Percentiles rank a stretch among this genome's conserved stretches.
Conservation (phyloP, 2,329 filamentous ascomycete genomes). For the Apiospora phragmitis region DNA sequence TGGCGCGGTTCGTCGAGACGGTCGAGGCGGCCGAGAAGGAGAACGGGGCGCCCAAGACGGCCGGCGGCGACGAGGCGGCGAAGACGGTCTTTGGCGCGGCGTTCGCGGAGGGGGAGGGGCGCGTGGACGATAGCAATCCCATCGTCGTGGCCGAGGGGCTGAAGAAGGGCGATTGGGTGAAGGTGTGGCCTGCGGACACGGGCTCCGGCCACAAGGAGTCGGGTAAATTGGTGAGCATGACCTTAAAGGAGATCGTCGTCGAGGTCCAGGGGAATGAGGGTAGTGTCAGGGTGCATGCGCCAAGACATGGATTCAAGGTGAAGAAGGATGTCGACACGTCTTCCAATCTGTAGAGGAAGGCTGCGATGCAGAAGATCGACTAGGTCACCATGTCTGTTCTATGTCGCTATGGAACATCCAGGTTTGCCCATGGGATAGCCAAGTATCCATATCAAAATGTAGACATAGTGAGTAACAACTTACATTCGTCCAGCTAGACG, state of each 20-base stretch:
- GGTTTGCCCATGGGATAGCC: too few species aligned
- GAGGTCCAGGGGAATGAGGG: constrained; percentile 45
- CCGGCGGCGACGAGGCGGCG: constrained; percentile 57
- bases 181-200: constrained; percentile 63
- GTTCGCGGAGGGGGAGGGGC: constrained; percentile 45
- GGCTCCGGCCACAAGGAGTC: constrained; percentile 59
- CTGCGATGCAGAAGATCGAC: neutral
- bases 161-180: constrained; percentile 52
- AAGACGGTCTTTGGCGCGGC: constrained; percentile 43
- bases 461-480: too few species aligned
- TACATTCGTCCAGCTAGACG: too few species aligned
- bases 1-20: constrained; percentile 57
- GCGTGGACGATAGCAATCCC: constrained; percentile 51
- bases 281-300: constrained; percentile 58
- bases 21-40: constrained; percentile 42
- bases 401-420: too few species aligned
- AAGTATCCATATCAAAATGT: too few species aligned
- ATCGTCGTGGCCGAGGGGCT: constrained; percentile 47
- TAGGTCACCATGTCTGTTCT: neutral
- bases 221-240: constrained; percentile 55
- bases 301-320: constrained; percentile 59
- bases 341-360: neutral
- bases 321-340: constrained; percentile 26
- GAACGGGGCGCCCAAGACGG: constrained; percentile 35
- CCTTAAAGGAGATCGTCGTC: constrained; percentile 57